These are phyloP conservation scores for Lipomyces starkeyi DNA, from an alignment of 805 yeast species.

Conservation along the genomic window DNA sequence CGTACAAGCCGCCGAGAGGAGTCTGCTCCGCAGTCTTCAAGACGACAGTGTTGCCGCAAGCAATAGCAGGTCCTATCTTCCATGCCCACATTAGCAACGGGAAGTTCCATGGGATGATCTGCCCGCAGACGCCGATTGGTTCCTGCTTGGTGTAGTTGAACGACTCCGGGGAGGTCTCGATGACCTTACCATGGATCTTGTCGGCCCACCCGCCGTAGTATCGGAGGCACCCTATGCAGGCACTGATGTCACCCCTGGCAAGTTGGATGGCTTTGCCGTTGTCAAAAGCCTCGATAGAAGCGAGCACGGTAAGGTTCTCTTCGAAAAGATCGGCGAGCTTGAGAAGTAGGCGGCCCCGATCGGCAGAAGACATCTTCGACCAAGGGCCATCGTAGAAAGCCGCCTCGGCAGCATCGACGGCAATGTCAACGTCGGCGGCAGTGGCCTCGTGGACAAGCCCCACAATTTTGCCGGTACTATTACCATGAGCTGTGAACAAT, in stretches of 20 bases:
- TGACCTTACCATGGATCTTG: slow-evolving; percentile 75
- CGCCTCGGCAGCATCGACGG: slow-evolving; percentile 81
- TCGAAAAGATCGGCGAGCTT: slow-evolving; percentile 82
- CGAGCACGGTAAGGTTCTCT: slow-evolving; percentile 69
- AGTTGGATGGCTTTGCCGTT: slow-evolving; percentile 79
- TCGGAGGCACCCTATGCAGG: slow-evolving; percentile 72
- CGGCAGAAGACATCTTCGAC: slow-evolving; percentile 70
- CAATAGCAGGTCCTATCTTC: slow-evolving; percentile 93
- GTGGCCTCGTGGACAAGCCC: slow-evolving; percentile 75
- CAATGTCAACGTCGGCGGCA: slow-evolving; percentile 78
- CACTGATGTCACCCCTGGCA: slow-evolving; percentile 72
- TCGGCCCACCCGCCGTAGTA: slow-evolving; percentile 93
- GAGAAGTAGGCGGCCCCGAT: slow-evolving; percentile 65
- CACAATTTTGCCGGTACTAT: slow-evolving; percentile 59
- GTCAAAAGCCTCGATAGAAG: slow-evolving; percentile 83
- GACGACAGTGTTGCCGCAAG: slow-evolving; percentile 86
- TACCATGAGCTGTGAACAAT: neutral
- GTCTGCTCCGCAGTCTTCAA: slow-evolving; percentile 92
- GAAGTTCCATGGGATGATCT: slow-evolving; percentile 97
- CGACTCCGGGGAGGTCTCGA: slow-evolving; percentile 76
- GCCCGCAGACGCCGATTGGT: slow-evolving; percentile 95
- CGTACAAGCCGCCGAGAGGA: slow-evolving; percentile 83
- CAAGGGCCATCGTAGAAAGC: slow-evolving; percentile 74
- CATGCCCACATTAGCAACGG: slow-evolving; percentile 92
- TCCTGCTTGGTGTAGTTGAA: slow-evolving; percentile 83